Evolutionary conservation across 2,329 filamentous ascomycete species (phyloP), one percentile per base, ranked within the genome.

Genomic region (Didymella lethalis): DNA sequence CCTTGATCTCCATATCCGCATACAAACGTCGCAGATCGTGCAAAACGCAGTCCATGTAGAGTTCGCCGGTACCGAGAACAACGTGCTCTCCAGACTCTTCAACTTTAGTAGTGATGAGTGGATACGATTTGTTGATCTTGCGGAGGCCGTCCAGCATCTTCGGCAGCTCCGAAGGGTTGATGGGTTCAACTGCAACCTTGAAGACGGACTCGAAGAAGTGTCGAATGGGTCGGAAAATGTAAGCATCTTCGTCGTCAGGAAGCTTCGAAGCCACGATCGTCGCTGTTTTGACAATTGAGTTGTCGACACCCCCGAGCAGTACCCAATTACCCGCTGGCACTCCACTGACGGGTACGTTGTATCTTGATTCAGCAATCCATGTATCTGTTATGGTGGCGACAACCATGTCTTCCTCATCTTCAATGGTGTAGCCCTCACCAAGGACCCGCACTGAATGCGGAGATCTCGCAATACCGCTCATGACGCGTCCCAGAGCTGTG

Each of bases 31-130:
- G 90, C 46, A 99, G 84, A 74, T 99, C 95, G 77, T 99, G 95
- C 45, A 99, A 84, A 3, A 99, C 94, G 71, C 95, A 99, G 77
- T 99, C 95, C 93, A 99, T 98, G 81, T 99, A 99, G n/a, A 99
- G 83, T 77, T 99, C 95, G 60, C 95, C 95, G 0, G 95, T 99
- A 25, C 95, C 95, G 4, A 99, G 86, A 46, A 99, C 85, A 65
- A 99, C 90, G 74, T 99, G 95, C 78, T 99, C 95, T 49, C 95
- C 95, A 1, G 93, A 97, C 79, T 99, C 95, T 76, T 99, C 95
- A 3, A 99, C 95, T 77, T 98, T 98, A 4, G 95, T 99, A 12
- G 91, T 92, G 68, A 98, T 91, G 26, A 99, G 85, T 29, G 95
- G 95, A 70, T 98, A 99, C 70, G 92, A 96, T 79, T 99, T 99